Evolutionary conservation across 768 basidiomycete genomes (phyloP).

Genomic region (Collybia sp.): DNA sequence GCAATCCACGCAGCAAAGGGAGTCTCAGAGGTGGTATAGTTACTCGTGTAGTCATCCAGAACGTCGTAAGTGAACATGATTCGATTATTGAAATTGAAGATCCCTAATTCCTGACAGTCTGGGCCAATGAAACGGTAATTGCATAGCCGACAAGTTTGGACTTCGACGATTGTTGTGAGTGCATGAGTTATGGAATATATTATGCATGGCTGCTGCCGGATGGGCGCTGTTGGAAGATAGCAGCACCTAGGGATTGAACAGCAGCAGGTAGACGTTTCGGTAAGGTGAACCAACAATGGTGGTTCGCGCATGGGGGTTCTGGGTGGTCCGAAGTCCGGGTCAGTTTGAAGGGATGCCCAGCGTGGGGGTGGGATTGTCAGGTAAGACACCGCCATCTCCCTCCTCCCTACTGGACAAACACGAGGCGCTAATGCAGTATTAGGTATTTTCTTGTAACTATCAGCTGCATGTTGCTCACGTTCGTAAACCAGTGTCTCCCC

Average conservation of each 20-base stretch:
- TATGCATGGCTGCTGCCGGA: background rate
- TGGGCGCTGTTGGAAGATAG: background rate
- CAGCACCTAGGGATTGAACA: background rate
- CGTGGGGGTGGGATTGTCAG: slow-evolving; percentile 6
- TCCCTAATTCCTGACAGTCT: slow-evolving; percentile 17
- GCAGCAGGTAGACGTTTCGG: background rate
- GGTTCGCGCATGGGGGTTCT: background rate
- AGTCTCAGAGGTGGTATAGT: slow-evolving; percentile 27
- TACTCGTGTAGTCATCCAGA: slow-evolving; percentile 26
- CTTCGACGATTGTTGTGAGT: background rate
- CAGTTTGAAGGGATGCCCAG: slow-evolving; percentile 7
- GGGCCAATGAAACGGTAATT: slow-evolving; percentile 19
- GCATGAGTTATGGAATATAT: background rate
- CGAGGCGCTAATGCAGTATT: background rate
- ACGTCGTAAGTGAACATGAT: slow-evolving; percentile 24
- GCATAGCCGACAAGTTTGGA: background rate
- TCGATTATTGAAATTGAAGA: slow-evolving; percentile 30
- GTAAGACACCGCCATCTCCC: slow-evolving; percentile 4
- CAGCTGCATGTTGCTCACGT: background rate
- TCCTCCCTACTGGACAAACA: background rate
- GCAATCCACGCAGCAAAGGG: slow-evolving; percentile 25
- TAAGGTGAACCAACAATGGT: background rate
- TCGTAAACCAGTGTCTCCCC: background rate
- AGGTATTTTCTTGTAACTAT: background rate
- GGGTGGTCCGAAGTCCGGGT: background rate